phyloP scores from a whole-genome alignment of 768 basidiomycete species.

The Termitomyces sp. region DNA sequence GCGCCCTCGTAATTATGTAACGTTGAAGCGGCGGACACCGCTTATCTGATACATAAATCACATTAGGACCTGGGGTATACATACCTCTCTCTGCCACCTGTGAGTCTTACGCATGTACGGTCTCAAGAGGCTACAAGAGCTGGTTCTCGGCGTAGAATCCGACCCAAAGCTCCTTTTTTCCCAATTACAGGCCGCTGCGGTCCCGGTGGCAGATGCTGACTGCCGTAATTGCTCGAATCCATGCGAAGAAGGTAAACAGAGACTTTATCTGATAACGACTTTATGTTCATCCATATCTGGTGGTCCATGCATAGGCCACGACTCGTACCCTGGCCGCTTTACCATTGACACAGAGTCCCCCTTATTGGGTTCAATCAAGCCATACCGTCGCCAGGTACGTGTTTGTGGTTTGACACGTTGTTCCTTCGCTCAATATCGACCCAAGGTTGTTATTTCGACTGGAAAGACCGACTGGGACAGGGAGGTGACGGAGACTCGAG shows the following conservation, averaged over 20 bases:
- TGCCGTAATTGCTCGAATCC: conserved; percentile 77
- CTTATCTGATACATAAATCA: conserved; percentile 27
- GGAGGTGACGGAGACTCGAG: conserved; percentile 69
- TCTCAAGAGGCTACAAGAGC: conserved; percentile 36
- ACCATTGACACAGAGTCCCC: conserved; percentile 75
- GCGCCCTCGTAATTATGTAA: not conserved
- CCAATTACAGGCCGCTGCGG: conserved; percentile 50
- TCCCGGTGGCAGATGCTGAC: conserved; percentile 65
- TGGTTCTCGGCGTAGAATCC: conserved; percentile 37
- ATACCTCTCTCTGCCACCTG: conserved; percentile 15
- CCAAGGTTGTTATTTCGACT: conserved; percentile 83
- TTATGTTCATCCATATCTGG: conserved; percentile 15
- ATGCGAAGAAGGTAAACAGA: conserved; percentile 60
- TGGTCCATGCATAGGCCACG: conserved; percentile 49
- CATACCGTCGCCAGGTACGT: conserved; percentile 76
- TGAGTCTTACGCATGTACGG: conserved; percentile 29
- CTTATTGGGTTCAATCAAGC: conserved; percentile 84
- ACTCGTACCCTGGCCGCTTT: conserved; percentile 70
- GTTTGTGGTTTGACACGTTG: not conserved
- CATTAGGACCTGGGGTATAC: not conserved
- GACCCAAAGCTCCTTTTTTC: conserved; percentile 39
- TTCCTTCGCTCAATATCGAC: conserved; percentile 3
- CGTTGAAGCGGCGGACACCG: not conserved
- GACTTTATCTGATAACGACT: conserved; percentile 27
- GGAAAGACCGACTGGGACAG: conserved; percentile 87